Conservation (phyloP, 108 stramenopile genomes). For the Skeletonema menzelii region DNA sequence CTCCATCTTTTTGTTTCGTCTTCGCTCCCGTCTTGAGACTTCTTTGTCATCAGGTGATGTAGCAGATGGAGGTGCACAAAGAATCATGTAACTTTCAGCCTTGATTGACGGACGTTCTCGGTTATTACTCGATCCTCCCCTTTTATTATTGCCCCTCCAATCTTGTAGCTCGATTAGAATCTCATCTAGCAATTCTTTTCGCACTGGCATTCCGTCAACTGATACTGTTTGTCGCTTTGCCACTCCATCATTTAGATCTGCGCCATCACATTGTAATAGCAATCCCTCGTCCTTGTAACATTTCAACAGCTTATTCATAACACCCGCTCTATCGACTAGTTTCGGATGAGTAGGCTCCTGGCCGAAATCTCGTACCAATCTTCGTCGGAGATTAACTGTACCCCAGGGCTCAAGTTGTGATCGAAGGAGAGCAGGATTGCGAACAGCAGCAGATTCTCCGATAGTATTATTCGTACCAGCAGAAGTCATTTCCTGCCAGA, state of each 20-base stretch:
- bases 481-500: conserved; percentile 24
- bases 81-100: conserved; percentile 42
- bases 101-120: conserved; percentile 31
- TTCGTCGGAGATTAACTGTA: conserved; percentile 24
- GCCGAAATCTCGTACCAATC: conserved; percentile 40
- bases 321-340: conserved; percentile 10
- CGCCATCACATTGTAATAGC: neutral
- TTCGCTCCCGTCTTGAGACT: conserved; percentile 16
- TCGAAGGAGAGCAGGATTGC: conserved; percentile 30
- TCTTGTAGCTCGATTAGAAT: conserved; percentile 16
- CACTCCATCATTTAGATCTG: conserved; percentile 9
- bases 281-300: conserved; percentile 23
- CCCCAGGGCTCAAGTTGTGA: conserved; percentile 45
- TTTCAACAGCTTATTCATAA: conserved; percentile 31
- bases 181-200: conserved; percentile 14
- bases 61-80: conserved; percentile 5
- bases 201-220: conserved; percentile 30
- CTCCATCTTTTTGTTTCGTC: conserved; percentile 30
- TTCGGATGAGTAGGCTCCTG: conserved; percentile 14
- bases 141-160: conserved; percentile 22
- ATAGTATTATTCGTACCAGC: neutral
- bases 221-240: conserved; percentile 4
- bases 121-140: conserved; percentile 9
- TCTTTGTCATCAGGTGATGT: neutral
- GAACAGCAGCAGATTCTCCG: conserved; percentile 26